A percentile compares a stretch with the other conserved stretches of the same genome.
These are phyloP conservation scores for Nakazawaea ernobii DNA, from an alignment of 805 yeast species.

Conservation along the genomic window DNA sequence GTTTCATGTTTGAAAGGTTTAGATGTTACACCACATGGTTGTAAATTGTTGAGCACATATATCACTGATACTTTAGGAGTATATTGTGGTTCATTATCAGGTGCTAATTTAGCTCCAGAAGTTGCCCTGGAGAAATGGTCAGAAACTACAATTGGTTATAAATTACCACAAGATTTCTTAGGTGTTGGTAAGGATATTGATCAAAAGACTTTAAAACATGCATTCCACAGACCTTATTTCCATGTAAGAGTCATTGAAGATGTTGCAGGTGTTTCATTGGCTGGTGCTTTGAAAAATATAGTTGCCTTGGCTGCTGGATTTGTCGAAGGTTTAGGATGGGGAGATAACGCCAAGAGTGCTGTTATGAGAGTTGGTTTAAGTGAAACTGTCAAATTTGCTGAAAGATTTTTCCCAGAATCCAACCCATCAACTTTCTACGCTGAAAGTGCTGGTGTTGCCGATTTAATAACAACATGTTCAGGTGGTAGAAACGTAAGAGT, in stretches of 20 bases:
- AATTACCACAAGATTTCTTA: constrained; percentile 60
- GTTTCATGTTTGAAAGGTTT: constrained; percentile 95
- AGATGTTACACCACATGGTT: constrained; percentile 81
- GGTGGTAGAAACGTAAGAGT: constrained; percentile 97
- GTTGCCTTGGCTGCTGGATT: constrained; percentile 96
- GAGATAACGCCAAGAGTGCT: constrained; percentile 97
- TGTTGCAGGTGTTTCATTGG: constrained; percentile 92
- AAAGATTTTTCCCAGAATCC: constrained; percentile 72
- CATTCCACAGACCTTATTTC: constrained; percentile 97
- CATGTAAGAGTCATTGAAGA: constrained; percentile 91
- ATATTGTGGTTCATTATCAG: constrained; percentile 93
- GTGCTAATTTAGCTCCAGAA: constrained; percentile 96
- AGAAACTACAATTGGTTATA: constrained; percentile 95
- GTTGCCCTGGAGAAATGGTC: constrained; percentile 96
- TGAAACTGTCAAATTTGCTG: constrained; percentile 85
- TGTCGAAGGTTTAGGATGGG: constrained; percentile 98
- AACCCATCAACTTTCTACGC: constrained; percentile 78
- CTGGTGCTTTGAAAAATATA: constrained; percentile 95
- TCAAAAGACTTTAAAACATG: constrained; percentile 61
- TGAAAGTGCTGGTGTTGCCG: constrained; percentile 98
- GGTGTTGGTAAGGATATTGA: constrained; percentile 71
- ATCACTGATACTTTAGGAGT: constrained; percentile 78
- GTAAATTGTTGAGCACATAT: constrained; percentile 73
- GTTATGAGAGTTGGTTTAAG: constrained; percentile 92
- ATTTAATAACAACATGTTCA: constrained; percentile 92